Percentiles rank a stretch among this genome's conserved stretches.
Conservation (phyloP, 331 rosid species). For the Ulmus americana region DNA sequence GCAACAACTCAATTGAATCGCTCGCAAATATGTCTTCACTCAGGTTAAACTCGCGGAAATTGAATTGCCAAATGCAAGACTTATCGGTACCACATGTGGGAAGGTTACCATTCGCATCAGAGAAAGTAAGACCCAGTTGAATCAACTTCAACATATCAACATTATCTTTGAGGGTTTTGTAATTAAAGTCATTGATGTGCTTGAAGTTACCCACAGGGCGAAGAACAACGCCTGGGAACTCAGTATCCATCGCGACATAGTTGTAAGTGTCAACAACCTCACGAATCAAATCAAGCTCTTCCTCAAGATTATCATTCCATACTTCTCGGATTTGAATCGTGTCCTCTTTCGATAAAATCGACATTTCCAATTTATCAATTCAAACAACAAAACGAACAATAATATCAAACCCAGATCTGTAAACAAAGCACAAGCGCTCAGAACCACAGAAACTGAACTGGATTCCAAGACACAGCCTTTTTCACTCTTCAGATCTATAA, state of each 20-base stretch:
- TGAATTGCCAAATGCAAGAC: conserved; percentile 79
- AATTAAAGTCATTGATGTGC: conserved; percentile 70
- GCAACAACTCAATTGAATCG: conserved; percentile 74
- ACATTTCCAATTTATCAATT: conserved; percentile 43
- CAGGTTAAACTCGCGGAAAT: conserved; percentile 81
- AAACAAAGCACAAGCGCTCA: conserved; percentile 24
- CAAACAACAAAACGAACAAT: conserved; percentile 20
- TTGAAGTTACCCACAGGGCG: conserved; percentile 73
- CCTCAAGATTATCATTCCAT: conserved; percentile 77
- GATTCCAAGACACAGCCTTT: conserved; percentile 14
- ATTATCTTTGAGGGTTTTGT: conserved; percentile 74
- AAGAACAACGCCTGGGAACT: conserved; percentile 92
- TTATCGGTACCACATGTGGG: conserved; percentile 60
- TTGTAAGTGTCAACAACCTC: conserved; percentile 51
- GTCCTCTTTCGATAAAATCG: conserved; percentile 65
- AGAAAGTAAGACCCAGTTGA: conserved; percentile 87
- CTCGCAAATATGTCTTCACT: conserved; percentile 71
- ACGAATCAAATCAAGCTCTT: conserved; percentile 67
- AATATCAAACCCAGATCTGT: conserved; percentile 54
- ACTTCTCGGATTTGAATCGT: conserved; percentile 82
- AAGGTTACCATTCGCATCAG: conserved; percentile 63
- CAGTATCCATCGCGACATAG: conserved; percentile 82
- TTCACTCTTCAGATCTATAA: conserved; percentile 6
- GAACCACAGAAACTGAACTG: conserved; percentile 15
- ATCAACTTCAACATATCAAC: conserved; percentile 93